Conservation (phyloP, 1,284 basidiomycete species). For the Melampsora occidentalis region DNA sequence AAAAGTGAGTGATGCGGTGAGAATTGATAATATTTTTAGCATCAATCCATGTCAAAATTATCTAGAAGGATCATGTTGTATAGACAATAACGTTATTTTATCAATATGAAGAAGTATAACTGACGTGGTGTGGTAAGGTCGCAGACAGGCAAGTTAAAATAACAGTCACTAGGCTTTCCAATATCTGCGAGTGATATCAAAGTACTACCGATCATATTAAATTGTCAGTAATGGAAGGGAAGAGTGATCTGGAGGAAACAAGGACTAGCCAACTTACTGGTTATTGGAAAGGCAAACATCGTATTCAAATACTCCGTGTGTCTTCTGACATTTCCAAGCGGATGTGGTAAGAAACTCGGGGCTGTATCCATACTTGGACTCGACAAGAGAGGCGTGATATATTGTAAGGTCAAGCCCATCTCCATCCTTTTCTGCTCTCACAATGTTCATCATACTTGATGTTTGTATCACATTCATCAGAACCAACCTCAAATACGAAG, state of each 20-base stretch:
- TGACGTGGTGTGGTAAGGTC: constrained; percentile 32
- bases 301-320: constrained; percentile 36
- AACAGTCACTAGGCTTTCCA: constrained; percentile 29
- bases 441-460: constrained; percentile 42
- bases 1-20: background rate
- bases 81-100: background rate
- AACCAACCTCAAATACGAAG: background rate
- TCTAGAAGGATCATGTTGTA: background rate
- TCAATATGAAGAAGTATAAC: background rate
- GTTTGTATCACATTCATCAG: background rate
- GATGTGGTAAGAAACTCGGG: constrained; percentile 37
- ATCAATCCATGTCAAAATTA: background rate
- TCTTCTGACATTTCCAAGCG: constrained; percentile 42
- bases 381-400: constrained; percentile 27
- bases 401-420: constrained; percentile 32
- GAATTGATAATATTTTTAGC: background rate
- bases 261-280: constrained; percentile 8
- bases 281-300: constrained; percentile 23
- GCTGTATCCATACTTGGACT: constrained; percentile 34
- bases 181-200: constrained; percentile 8
- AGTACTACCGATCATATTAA: background rate
- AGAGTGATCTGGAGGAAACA: too few species aligned
- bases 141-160: constrained; percentile 40
- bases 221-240: too few species aligned
- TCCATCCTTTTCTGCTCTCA: constrained; percentile 36